Base-by-base conservation (phyloP, 1,139 yeast species). In the Geotrichum australiense region DNA sequence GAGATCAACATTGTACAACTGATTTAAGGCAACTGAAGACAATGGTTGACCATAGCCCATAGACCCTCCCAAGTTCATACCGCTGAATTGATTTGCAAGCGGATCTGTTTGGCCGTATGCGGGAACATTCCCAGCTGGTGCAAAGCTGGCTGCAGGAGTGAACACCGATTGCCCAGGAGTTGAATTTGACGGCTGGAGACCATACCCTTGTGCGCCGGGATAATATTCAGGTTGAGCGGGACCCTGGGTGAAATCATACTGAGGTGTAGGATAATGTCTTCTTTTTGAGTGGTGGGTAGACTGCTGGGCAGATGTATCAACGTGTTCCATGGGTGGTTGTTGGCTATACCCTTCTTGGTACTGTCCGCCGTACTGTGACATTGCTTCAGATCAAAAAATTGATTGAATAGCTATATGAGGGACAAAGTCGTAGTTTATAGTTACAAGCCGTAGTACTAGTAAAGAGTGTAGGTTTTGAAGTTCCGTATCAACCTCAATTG, bases 1-100 rank as follows among this genome's bases (percentile, higher is more conserved):
- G 53, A 91, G 71, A 61, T 91, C 97, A 53, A 91, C 40, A 23
- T 43, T 43, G 26, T 43, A 43, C n/a, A 43, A 30, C 19, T 39
- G 43, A 25, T 43, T 43, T 7, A 43, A 28, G 19, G 40, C 22
- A 8, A 29, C 27, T 10, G 26, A 33, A 5, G 36, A 24, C 10
- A 27, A 18, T 22, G 29, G 41, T 18, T 26, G 42, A 8, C 42
- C 42, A 27, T 38, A 37, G 16, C 43, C 55, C 11, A 35, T 36
- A 23, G 35, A 39, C 10, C 49, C 51, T 29, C 50, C 52, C 12
- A 55, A 37, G 26, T 48, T 50, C 55, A 55, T 48, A 39, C 48
- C 55, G 31, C 49, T 52, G 44, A 55, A 51, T 42, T 55, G 59
- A 18, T 43, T 41, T 4, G 55, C 40, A 43, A 56, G 40, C 14